Base-by-base conservation (phyloP, 2,329 filamentous ascomycete species). In the Truncatella angustata region DNA sequence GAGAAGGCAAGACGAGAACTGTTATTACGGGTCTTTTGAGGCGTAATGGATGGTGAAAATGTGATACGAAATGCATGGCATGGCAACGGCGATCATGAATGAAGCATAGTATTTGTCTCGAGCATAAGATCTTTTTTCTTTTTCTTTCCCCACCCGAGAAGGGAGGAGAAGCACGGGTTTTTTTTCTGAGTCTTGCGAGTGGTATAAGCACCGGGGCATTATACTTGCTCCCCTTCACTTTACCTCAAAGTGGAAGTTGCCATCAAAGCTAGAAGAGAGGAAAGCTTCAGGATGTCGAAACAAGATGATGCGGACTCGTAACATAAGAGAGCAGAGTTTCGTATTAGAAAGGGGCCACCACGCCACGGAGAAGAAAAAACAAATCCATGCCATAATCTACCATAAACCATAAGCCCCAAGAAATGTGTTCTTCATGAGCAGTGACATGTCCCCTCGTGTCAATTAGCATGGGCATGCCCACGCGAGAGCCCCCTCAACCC, bases 41-140 rank as follows among this genome's bases (percentile, higher is more conserved):
- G 45, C 45, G 45, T 49, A 49, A 49, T 49, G 45, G 45, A 49
- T 24, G 45, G 45, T 35, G 26, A 23, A 35, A 10, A 49, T 21
- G 21, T 39, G 45, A 49, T 49, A 28, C 24, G 30, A 39, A 36
- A 47, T 34, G 43, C 32, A 49, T 26, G 16, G 45, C 45, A 49
- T 36, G 45, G 45, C n/a, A n/a, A n/a, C n/a, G n/a, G n/a, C 45
- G 45, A 48, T 48, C 34, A 37, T 48, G 23, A 40, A 24, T n/a
- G 16, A 40, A 16, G 24, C 40, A 44, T 44, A 16, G 34, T 24
- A 30, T 44, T 28, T 47, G 12, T n/a, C 28, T 23, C 44, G 16
- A 21, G 37, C n/a, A 20, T 20, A 11, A 4, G 37, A 40, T n/a
- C 18, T 18, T 20, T 11, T 40, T n/a, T n/a, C n/a, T n/a, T n/a